Conservation (phyloP, 768 basidiomycete species). For the Tremella mesenterica region DNA sequence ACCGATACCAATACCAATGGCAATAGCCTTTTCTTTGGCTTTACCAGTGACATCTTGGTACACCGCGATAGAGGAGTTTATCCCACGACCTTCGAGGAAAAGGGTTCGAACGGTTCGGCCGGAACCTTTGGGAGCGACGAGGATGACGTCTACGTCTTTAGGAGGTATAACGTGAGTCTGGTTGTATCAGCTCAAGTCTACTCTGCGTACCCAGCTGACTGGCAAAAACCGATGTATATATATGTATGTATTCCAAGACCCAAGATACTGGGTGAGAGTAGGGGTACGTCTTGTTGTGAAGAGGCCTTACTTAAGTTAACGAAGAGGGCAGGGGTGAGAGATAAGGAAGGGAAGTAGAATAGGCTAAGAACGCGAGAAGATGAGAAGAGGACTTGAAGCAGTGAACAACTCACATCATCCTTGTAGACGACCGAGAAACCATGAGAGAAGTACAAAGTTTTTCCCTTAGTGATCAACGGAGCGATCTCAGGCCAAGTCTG, state of each 20-base stretch:
- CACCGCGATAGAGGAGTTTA: constrained; percentile 71
- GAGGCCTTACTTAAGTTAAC: no score
- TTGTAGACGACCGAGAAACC: constrained; percentile 99
- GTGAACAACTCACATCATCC: constrained; percentile 54
- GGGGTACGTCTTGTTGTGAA: neutral
- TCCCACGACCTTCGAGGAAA: constrained; percentile 94
- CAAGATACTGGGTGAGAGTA: no score
- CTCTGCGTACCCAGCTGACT: neutral
- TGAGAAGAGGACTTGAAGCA: neutral
- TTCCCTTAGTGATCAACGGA: constrained; percentile 97
- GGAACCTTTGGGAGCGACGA: constrained; percentile 97
- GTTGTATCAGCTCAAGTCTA: neutral
- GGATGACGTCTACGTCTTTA: constrained; percentile 91
- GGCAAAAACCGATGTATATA: no score
- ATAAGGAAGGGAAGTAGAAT: neutral
- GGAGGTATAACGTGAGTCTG: constrained; percentile 83
- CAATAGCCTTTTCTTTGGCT: constrained; percentile 93
- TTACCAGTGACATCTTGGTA: constrained; percentile 98
- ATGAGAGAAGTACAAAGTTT: constrained; percentile 99
- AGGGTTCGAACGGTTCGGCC: constrained; percentile 98
- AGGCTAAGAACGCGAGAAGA: neutral
- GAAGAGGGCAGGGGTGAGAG: neutral
- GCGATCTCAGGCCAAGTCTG: constrained; percentile 82
- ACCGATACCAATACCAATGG: constrained; percentile 86
- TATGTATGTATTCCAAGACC: no score